phyloP scores from a whole-genome alignment of 1,284 basidiomycete genomes.

The Cryptococcus sp. region DNA sequence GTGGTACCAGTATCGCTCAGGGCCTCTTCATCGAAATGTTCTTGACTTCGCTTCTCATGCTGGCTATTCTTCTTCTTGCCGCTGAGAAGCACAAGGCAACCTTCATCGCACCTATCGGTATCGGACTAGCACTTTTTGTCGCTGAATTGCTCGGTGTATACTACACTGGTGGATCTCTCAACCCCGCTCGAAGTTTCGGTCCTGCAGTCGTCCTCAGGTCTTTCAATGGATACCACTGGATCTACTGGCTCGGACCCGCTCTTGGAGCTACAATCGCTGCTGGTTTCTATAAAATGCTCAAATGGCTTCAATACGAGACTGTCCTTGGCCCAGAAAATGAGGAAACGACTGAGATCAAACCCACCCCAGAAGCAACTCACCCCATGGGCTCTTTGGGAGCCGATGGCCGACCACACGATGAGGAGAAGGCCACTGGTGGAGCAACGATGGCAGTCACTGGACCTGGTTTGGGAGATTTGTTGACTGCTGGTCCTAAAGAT shows the following conservation, averaged over 20 bases:
- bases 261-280: slow-evolving; percentile 41
- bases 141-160: slow-evolving; percentile 49
- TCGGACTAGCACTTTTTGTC: slow-evolving; percentile 51
- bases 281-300: slow-evolving; percentile 46
- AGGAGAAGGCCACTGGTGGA: slow-evolving; percentile 4
- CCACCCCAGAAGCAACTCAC: neutral
- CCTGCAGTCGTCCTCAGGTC: slow-evolving; percentile 39
- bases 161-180: slow-evolving; percentile 47
- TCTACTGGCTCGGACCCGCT: slow-evolving; percentile 46
- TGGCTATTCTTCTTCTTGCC: slow-evolving; percentile 49
- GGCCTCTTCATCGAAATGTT: slow-evolving; percentile 50
- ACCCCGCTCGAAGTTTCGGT: slow-evolving; percentile 46
- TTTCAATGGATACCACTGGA: slow-evolving; percentile 43
- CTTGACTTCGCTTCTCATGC: slow-evolving; percentile 48
- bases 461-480: slow-evolving; percentile 36
- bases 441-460: slow-evolving; percentile 24
- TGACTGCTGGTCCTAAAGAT: slow-evolving; percentile 19
- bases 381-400: neutral
- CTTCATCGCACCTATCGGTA: slow-evolving; percentile 53
- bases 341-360: slow-evolving; percentile 2
- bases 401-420: slow-evolving; percentile 5
- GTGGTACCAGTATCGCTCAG: slow-evolving; percentile 32
- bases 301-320: slow-evolving; percentile 44
- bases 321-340: slow-evolving; percentile 38
- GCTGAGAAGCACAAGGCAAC: slow-evolving; percentile 53